A percentile compares a stretch with the other conserved stretches of the same genome.
These are phyloP conservation scores for Podaxis sp. DNA, from an alignment of 768 basidiomycete genomes.

Conservation along the genomic window DNA sequence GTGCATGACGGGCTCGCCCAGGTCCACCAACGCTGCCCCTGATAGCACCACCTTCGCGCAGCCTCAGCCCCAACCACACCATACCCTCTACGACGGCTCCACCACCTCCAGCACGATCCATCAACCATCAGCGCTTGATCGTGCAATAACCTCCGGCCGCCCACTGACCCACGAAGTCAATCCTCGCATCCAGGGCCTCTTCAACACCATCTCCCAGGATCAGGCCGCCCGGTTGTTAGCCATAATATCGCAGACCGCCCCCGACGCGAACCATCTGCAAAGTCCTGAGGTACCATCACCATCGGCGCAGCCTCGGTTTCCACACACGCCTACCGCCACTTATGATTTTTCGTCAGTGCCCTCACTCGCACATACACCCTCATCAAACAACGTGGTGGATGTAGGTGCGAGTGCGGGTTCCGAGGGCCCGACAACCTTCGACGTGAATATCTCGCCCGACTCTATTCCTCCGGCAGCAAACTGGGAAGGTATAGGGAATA, in stretches of 20 bases:
- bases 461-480: conserved; percentile 18
- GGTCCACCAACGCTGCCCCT: background rate
- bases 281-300: background rate
- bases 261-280: conserved; percentile 3
- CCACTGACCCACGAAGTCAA: conserved; percentile 16
- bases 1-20: background rate
- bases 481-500: conserved; percentile 34
- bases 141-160: background rate
- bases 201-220: conserved; percentile 36
- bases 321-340: no score
- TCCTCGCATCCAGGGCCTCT: conserved; percentile 23
- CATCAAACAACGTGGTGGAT: no score
- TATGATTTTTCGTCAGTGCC: no score
- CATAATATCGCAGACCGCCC: conserved; percentile 16
- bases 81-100: background rate
- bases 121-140: background rate
- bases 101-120: conserved; percentile 11
- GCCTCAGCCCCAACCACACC: background rate
- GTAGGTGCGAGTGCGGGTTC: no score
- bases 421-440: no score
- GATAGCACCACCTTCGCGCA: background rate
- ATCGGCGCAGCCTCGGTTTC: no score
- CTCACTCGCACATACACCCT: no score
- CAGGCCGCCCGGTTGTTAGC: conserved; percentile 54
- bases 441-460: conserved; percentile 22